A percentile compares a stretch with the other conserved stretches of the same genome.
Evolutionary conservation across 805 yeast species (phyloP).

Genomic region (Candida odintsovae): DNA sequence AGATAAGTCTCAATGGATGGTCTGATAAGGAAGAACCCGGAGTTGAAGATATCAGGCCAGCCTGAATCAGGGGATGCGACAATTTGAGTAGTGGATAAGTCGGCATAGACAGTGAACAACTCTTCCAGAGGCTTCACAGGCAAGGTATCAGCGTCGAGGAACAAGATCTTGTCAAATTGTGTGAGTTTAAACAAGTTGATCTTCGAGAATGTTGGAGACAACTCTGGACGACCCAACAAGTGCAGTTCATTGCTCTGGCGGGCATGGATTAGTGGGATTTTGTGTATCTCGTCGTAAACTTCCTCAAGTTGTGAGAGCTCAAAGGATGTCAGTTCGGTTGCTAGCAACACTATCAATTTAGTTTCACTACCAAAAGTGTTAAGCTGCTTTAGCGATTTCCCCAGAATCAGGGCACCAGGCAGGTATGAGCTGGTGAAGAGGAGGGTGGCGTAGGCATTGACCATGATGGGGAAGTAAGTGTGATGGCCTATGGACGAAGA

Average conservation of each 20-base stretch:
- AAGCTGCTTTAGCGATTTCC: slow-evolving; percentile 27
- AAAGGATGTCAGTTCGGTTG: slow-evolving; percentile 12
- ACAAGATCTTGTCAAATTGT: slow-evolving; percentile 42
- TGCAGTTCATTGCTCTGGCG: slow-evolving; percentile 21
- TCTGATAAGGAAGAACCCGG: slow-evolving; percentile 59
- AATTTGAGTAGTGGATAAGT: slow-evolving; percentile 19
- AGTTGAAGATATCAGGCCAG: slow-evolving; percentile 86
- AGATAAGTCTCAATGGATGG: slow-evolving; percentile 43
- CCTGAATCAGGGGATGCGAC: slow-evolving; percentile 67
- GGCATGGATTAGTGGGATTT: slow-evolving; percentile 21
- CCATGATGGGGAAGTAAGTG: slow-evolving; percentile 4
- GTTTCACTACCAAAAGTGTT: slow-evolving; percentile 1
- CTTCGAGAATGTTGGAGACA: slow-evolving; percentile 45
- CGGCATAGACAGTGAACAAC: slow-evolving; percentile 16
- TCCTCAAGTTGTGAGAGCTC: slow-evolving; percentile 9
- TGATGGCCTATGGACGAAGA: not conserved
- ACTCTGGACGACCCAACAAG: slow-evolving; percentile 44
- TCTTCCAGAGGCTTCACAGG: slow-evolving; percentile 31
- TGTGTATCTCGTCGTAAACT: slow-evolving; percentile 24
- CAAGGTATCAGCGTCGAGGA: slow-evolving; percentile 61
- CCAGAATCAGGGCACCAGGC: slow-evolving; percentile 54
- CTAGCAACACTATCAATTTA: slow-evolving; percentile 19
- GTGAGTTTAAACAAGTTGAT: slow-evolving; percentile 42
- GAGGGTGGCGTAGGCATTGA: slow-evolving; percentile 39
- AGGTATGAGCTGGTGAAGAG: slow-evolving; percentile 46